phyloP scores from a whole-genome alignment of 1,139 yeast genomes.

The Kurtzmaniella quercitrusa region DNA sequence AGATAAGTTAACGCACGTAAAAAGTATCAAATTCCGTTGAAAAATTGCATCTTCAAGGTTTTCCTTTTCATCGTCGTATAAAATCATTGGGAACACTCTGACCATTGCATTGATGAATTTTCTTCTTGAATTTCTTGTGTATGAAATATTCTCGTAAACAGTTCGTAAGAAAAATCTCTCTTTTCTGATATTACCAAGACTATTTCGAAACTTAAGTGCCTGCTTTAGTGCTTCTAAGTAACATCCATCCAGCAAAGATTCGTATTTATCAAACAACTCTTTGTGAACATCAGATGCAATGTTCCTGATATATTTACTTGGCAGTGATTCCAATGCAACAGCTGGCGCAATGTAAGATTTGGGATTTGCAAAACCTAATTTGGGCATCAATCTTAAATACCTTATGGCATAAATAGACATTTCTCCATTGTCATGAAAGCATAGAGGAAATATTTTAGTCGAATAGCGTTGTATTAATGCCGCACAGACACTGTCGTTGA shows the following conservation, averaged over 20 bases:
- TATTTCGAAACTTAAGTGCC: conserved; percentile 45
- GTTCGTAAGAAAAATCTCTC: conserved; percentile 19
- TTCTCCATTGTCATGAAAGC: conserved; percentile 34
- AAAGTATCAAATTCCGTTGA: conserved; percentile 29
- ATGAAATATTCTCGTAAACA: conserved; percentile 39
- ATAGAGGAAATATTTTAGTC: conserved; percentile 41
- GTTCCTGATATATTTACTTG: conserved; percentile 35
- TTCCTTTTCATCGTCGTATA: conserved; percentile 9
- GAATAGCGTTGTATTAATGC: conserved; percentile 66
- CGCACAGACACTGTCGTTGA: conserved; percentile 69
- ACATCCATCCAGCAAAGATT: conserved; percentile 63
- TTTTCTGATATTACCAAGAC: conserved; percentile 10
- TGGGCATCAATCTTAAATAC: conserved; percentile 52
- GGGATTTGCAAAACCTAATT: conserved; percentile 73
- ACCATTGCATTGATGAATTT: conserved; percentile 36
- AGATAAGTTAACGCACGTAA: conserved; percentile 34
- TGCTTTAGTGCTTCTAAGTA: conserved; percentile 60
- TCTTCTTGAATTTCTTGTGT: conserved; percentile 38
- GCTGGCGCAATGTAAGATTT: conserved; percentile 63
- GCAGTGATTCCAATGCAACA: conserved; percentile 64
- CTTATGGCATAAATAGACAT: conserved; percentile 48
- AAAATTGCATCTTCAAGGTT: conserved; percentile 13
- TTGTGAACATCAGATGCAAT: conserved; percentile 52
- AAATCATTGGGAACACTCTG: conserved; percentile 19
- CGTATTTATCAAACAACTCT: conserved; percentile 60